phyloP scores from a whole-genome alignment of 78 protist species.

The Dictyostelium capitatum region DNA sequence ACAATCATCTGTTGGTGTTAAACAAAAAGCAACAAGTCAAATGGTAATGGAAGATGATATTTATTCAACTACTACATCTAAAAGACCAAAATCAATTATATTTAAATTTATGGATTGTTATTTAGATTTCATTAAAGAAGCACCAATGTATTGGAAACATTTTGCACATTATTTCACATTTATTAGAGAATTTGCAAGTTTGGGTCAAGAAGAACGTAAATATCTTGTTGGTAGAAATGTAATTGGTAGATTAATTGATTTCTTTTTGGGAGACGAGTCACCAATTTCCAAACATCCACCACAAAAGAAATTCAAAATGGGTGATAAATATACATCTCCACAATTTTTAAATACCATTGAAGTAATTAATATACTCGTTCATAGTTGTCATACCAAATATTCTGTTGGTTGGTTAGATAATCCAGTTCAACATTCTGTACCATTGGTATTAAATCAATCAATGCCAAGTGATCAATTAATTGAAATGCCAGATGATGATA shows the following conservation, averaged over 20 bases:
- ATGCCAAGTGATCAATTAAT: background rate
- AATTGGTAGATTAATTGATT: conserved; percentile 46
- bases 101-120: conserved; percentile 50
- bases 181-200: conserved; percentile 43
- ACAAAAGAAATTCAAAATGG: conserved; percentile 73
- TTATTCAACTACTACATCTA: background rate
- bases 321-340: conserved; percentile 65
- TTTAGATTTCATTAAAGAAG: conserved; percentile 42
- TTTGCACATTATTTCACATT: conserved; percentile 58
- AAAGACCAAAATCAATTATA: conserved; percentile 29
- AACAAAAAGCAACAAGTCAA: conserved; percentile 44
- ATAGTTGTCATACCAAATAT: conserved; percentile 36
- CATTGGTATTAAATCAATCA: background rate
- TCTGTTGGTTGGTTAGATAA: background rate
- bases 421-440: background rate
- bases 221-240: conserved; percentile 33
- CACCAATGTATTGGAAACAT: conserved; percentile 59
- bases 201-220: conserved; percentile 49
- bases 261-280: conserved; percentile 76
- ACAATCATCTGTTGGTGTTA: background rate
- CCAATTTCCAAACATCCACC: conserved; percentile 57
- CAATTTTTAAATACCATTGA: conserved; percentile 24
- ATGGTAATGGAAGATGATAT: background rate
- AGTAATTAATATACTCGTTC: conserved; percentile 21
- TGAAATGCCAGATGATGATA: conserved; percentile 34